Percentiles rank a stretch among this genome's conserved stretches.
Conservation (phyloP, 164 flowering plant genomes). For the Vitis amurensis region DNA sequence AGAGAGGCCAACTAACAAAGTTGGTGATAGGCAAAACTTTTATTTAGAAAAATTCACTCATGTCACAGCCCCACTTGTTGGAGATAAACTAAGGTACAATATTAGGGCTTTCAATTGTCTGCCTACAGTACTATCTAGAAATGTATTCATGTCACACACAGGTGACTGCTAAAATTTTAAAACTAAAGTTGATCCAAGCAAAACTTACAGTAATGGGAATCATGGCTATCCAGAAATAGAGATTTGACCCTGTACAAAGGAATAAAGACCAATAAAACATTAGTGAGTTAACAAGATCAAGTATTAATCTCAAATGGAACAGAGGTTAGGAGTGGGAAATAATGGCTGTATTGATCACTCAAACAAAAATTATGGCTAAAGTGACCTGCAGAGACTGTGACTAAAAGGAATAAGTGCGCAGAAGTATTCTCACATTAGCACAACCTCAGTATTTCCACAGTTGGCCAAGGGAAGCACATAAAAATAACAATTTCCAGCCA, state of each 20-base stretch:
- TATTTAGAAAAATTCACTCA: neutral
- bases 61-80: neutral
- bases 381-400: neutral
- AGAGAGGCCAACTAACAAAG: neutral
- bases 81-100: neutral
- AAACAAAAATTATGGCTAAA: neutral
- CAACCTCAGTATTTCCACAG: neutral
- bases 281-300: neutral
- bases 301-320: neutral
- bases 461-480: neutral
- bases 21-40: neutral
- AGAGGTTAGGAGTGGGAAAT: neutral
- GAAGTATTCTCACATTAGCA: neutral
- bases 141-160: neutral
- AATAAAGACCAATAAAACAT: neutral
- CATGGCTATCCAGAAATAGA: slow-evolving; percentile 97
- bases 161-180: neutral
- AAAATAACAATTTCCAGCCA: neutral
- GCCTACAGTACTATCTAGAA: neutral
- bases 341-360: neutral
- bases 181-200: neutral
- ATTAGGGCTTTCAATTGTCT: neutral
- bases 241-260: slow-evolving; percentile 79
- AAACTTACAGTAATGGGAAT: slow-evolving; percentile 81
- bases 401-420: neutral